phyloP scores from a whole-genome alignment of 768 basidiomycete genomes.

The Boletus rubescentipes region DNA sequence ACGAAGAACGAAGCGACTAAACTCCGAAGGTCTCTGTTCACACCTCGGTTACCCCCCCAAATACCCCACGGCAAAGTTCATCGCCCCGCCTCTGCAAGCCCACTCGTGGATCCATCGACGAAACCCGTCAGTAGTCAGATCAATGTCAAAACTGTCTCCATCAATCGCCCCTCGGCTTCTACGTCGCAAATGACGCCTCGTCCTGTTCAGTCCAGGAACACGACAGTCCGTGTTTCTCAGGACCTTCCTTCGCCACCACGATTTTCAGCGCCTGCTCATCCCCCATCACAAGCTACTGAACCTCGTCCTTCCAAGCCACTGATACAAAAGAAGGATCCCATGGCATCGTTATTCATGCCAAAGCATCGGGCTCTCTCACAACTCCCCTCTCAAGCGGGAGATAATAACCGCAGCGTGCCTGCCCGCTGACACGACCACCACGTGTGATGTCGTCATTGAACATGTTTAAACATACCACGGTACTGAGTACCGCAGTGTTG shows the following conservation, averaged over 20 bases:
- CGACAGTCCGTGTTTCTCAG: conserved; percentile 9
- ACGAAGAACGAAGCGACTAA: conserved; percentile 69
- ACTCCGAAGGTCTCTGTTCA: conserved; percentile 61
- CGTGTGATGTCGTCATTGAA: neutral
- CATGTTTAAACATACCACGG: neutral
- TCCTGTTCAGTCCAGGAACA: conserved; percentile 35
- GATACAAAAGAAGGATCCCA: conserved; percentile 59
- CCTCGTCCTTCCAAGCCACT: conserved; percentile 38
- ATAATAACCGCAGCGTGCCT: conserved; percentile 20
- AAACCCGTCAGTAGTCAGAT: conserved; percentile 39
- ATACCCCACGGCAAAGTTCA: conserved; percentile 46
- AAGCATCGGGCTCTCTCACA: conserved; percentile 69
- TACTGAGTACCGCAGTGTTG: neutral
- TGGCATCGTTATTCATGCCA: conserved; percentile 65
- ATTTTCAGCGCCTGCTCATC: conserved; percentile 7
- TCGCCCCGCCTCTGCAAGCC: conserved; percentile 35
- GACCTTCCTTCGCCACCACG: conserved; percentile 32
- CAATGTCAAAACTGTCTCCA: conserved; percentile 50
- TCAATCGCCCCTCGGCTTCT: conserved; percentile 34
- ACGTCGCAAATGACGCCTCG: conserved; percentile 14
- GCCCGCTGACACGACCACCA: conserved; percentile 16
- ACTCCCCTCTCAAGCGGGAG: conserved; percentile 38
- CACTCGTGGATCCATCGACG: conserved; percentile 35
- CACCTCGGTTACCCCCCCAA: conserved; percentile 52
- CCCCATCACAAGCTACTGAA: conserved; percentile 24